Conservation (phyloP, 1,284 basidiomycete species). For the Trichosporon sp. region DNA sequence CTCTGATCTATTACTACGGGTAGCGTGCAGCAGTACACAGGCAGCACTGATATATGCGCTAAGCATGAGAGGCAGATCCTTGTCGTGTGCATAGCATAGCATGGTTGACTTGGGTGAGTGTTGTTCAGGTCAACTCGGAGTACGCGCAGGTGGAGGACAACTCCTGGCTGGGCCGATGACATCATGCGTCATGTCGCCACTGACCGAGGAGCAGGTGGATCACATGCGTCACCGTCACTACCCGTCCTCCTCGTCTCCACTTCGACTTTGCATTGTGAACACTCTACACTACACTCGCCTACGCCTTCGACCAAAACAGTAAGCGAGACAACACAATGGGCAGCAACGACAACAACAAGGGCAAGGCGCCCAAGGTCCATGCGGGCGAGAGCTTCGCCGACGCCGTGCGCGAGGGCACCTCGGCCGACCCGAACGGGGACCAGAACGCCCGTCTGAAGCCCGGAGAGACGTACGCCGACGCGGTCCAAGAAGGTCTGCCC, state of each 20-base stretch:
- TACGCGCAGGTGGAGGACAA: not conserved
- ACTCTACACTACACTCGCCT: not conserved
- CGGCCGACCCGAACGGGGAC: constrained; percentile 1
- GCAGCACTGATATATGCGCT: not conserved
- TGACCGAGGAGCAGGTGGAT: not conserved
- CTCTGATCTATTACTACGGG: not conserved
- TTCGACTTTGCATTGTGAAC: not conserved
- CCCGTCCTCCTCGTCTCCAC: not conserved
- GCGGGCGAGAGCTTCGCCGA: constrained; percentile 4
- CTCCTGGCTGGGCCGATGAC: not conserved
- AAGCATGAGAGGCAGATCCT: not conserved
- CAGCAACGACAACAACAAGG: not conserved
- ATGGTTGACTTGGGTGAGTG: too few species aligned
- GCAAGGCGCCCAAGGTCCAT: not conserved
- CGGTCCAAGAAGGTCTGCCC: not conserved
- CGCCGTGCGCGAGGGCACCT: constrained; percentile 14
- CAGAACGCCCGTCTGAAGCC: constrained; percentile 6
- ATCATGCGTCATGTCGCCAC: constrained; percentile 17
- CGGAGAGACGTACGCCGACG: constrained; percentile 7
- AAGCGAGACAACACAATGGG: not conserved
- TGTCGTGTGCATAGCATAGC: too few species aligned
- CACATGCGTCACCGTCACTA: constrained; percentile 5
- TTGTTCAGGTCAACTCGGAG: too few species aligned
- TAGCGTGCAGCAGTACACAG: not conserved
- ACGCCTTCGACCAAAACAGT: too few species aligned